These are phyloP conservation scores for Papiliotrema nemorosa DNA, from an alignment of 1,284 basidiomycete species.

Conservation along the genomic window DNA sequence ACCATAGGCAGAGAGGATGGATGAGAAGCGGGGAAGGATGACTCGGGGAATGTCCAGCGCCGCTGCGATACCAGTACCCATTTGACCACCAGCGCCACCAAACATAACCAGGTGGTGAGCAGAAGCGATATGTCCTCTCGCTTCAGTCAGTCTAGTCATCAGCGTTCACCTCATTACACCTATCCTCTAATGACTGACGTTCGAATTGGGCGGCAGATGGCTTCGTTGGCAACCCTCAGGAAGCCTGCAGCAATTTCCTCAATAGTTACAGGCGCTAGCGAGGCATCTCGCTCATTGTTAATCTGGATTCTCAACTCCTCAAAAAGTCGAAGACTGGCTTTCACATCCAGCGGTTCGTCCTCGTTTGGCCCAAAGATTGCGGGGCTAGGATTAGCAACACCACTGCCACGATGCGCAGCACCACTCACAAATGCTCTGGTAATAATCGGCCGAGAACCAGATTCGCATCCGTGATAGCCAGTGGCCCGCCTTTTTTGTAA, in stretches of 20 bases:
- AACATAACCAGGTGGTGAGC: slow-evolving; percentile 38
- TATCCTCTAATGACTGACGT: slow-evolving; percentile 14
- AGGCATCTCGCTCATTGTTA: slow-evolving; percentile 35
- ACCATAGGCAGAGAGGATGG: slow-evolving; percentile 42
- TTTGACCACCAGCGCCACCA: slow-evolving; percentile 43
- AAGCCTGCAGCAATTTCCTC: slow-evolving; percentile 40
- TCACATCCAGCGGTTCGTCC: slow-evolving; percentile 51
- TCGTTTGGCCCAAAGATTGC: slow-evolving; percentile 53
- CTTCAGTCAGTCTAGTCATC: slow-evolving; percentile 30
- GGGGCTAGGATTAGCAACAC: slow-evolving; percentile 11
- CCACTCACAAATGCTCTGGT: slow-evolving; percentile 27
- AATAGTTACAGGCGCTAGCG: no score
- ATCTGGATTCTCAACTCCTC: slow-evolving; percentile 49
- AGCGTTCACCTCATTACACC: no score
- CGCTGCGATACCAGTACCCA: slow-evolving; percentile 33
- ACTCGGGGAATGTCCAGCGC: slow-evolving; percentile 35
- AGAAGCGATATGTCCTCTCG: slow-evolving; percentile 30
- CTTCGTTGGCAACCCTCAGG: slow-evolving; percentile 38
- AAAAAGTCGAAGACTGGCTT: slow-evolving; percentile 45
- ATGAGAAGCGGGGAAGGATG: slow-evolving; percentile 38
- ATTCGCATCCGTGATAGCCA: slow-evolving; percentile 50
- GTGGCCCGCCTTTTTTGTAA: slow-evolving; percentile 48
- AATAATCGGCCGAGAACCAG: slow-evolving; percentile 45
- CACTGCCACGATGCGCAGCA: slow-evolving; percentile 1
- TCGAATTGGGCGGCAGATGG: slow-evolving; percentile 41